Percentiles rank a stretch among this genome's conserved stretches.
Conservation (phyloP, 2,329 filamentous ascomycete species). For the Colletotrichum brevisporum region DNA sequence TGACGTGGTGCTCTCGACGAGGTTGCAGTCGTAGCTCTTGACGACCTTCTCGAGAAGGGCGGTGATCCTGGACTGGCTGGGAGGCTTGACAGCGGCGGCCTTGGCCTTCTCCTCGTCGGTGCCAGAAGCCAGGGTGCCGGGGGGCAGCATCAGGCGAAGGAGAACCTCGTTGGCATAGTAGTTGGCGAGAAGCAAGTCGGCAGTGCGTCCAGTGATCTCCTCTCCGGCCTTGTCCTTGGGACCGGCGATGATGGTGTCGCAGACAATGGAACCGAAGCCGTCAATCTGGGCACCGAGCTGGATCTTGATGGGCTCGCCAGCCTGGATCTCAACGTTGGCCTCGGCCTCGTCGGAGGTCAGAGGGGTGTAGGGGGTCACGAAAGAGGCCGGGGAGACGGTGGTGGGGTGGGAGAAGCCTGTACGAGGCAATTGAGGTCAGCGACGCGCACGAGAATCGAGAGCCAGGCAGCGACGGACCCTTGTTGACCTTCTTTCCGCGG, state of each 20-base stretch:
- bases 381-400: conserved; percentile 93
- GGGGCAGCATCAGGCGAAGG: conserved; percentile 89
- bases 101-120: conserved; percentile 97
- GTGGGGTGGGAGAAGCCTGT: conserved; percentile 92
- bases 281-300: conserved; percentile 99
- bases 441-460: conserved; percentile 33
- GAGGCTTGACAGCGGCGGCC: conserved; percentile 84
- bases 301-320: conserved; percentile 93
- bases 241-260: conserved; percentile 87
- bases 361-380: conserved; percentile 97
- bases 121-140: conserved; percentile 85
- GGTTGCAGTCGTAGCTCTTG: conserved; percentile 89
- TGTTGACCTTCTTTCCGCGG: conserved; percentile 96
- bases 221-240: conserved; percentile 72
- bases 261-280: conserved; percentile 96
- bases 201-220: conserved; percentile 80
- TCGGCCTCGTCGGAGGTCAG: conserved; percentile 89
- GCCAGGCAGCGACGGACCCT: conserved; percentile 72
- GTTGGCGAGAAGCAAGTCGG: conserved; percentile 90
- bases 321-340: conserved; percentile 83
- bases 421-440: conserved; percentile 13
- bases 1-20: conserved; percentile 98
- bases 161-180: conserved; percentile 97
- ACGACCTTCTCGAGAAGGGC: conserved; percentile 90
- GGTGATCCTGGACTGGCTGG: conserved; percentile 89